phyloP scores from a whole-genome alignment of 495 filamentous ascomycete species.

The Aspergillus conjunctus region DNA sequence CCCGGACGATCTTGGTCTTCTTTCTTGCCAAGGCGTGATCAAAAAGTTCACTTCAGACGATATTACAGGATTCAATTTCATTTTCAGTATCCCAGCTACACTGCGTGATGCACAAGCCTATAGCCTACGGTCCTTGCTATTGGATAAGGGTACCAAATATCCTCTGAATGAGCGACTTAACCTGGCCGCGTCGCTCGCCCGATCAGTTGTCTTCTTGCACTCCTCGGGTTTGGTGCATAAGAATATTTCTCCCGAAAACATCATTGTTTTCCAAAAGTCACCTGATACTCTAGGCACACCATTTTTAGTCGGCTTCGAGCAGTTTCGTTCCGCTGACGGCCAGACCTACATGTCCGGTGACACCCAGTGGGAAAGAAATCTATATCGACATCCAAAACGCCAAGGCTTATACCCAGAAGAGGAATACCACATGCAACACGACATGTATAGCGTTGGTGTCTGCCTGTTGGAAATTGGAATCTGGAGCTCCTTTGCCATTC shows the following conservation, averaged over 20 bases:
- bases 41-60: background rate
- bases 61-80: conserved; percentile 15
- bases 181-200: conserved; percentile 37
- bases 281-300: conserved; percentile 19
- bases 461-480: conserved; percentile 48
- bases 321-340: conserved; percentile 27
- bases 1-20: conserved; percentile 49
- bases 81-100: conserved; percentile 23
- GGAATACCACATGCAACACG: conserved; percentile 46
- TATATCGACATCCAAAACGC: conserved; percentile 47
- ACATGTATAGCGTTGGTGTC: conserved; percentile 53
- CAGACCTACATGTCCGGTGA: conserved; percentile 30
- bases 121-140: conserved; percentile 30
- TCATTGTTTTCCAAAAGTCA: conserved; percentile 31
- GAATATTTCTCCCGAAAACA: conserved; percentile 47
- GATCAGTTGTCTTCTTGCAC: conserved; percentile 45
- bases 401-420: conserved; percentile 38
- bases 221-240: conserved; percentile 48
- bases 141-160: background rate
- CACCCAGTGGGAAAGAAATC: conserved; percentile 34
- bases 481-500: conserved; percentile 37
- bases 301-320: conserved; percentile 48
- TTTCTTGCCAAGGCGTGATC: conserved; percentile 46
- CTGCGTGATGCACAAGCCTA: conserved; percentile 14
- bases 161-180: conserved; percentile 28